Base-by-base conservation (phyloP, 495 filamentous ascomycete species). In the Annulohypoxylon stygium region DNA sequence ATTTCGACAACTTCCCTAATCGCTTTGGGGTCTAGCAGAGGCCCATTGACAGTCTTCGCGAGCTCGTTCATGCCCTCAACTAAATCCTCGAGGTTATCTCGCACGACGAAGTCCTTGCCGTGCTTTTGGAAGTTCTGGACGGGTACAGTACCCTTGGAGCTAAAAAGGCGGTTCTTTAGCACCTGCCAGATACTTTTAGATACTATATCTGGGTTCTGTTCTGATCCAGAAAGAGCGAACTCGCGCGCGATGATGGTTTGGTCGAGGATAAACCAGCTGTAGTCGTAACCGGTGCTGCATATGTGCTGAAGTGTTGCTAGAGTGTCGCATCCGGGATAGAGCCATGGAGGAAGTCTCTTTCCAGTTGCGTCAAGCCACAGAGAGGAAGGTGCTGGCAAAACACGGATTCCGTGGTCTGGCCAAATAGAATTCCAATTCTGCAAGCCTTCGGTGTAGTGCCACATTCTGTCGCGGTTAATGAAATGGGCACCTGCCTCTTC, bases 381-480 rank as follows among this genome's bases (percentile, higher is more conserved):
- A 2, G 85, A 87, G 0, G 84, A 86, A 0, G 84, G 84, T 0
- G 82, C 84, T 0, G 84, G 83, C 12, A 86, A 69, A 4, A 86
- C 80, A 18, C 85, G 85, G 65, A 87, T 87, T 23, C 85, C 85
- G 75, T 87, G 85, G 23, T 67, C 60, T 0, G 85, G 85, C 85
- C 85, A 87, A 67, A 87, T 86, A 36, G 83, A 78, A 41, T 85
- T 69, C 84, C 85, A 87, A 70, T 87, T 87, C 48, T 82, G 80
- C 10, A 87, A 71, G 0, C 85, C 85, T 65, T 87, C 85, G 9
- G 85, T 87, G 69, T 87, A 87, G 67, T 86, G 85, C 85, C 85
- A 86, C 85, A 86, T 86, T 4, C 85, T 68, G 59, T 87, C 85
- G 45, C 81, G 77, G 71, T 87, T 87, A 79, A 87, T 76, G 61